A percentile compares a stretch with the other conserved stretches of the same genome.
Conservation (phyloP, 768 basidiomycete genomes). For the Lentinula boryana region DNA sequence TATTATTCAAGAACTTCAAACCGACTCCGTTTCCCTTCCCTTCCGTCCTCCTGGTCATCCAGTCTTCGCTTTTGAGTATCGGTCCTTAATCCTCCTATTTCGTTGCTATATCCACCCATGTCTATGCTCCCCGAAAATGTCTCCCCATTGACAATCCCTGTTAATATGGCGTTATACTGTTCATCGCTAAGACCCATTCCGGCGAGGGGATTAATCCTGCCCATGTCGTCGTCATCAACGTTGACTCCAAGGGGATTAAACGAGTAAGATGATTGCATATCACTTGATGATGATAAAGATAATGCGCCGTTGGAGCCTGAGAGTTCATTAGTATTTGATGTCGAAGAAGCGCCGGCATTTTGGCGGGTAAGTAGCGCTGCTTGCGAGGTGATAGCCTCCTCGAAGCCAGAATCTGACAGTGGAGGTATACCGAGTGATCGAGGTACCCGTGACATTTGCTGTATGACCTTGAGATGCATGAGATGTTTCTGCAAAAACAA, state of each 20-base stretch:
- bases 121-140: slow-evolving; percentile 38
- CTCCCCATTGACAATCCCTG: slow-evolving; percentile 65
- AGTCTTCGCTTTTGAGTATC: slow-evolving; percentile 18
- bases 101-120: slow-evolving; percentile 19
- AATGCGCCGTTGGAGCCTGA: slow-evolving; percentile 1
- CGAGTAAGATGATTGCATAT: slow-evolving; percentile 7
- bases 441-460: slow-evolving; percentile 64
- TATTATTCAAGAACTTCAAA: slow-evolving; percentile 55
- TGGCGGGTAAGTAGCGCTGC: slow-evolving; percentile 14
- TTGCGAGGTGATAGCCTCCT: slow-evolving; percentile 46
- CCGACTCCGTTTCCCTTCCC: slow-evolving; percentile 51
- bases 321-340: slow-evolving; percentile 8
- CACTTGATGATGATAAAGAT: neutral
- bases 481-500: slow-evolving; percentile 57
- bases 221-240: slow-evolving; percentile 40
- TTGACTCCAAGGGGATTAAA: slow-evolving; percentile 10
- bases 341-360: neutral
- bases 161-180: slow-evolving; percentile 76
- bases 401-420: slow-evolving; percentile 46
- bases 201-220: slow-evolving; percentile 74
- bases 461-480: slow-evolving; percentile 81
- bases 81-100: slow-evolving; percentile 8
- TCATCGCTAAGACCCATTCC: slow-evolving; percentile 87
- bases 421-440: slow-evolving; percentile 65
- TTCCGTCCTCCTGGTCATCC: slow-evolving; percentile 32